These are phyloP conservation scores for Parastagonospora nodorum DNA, from an alignment of 2,329 filamentous ascomycete species.

Conservation along the genomic window DNA sequence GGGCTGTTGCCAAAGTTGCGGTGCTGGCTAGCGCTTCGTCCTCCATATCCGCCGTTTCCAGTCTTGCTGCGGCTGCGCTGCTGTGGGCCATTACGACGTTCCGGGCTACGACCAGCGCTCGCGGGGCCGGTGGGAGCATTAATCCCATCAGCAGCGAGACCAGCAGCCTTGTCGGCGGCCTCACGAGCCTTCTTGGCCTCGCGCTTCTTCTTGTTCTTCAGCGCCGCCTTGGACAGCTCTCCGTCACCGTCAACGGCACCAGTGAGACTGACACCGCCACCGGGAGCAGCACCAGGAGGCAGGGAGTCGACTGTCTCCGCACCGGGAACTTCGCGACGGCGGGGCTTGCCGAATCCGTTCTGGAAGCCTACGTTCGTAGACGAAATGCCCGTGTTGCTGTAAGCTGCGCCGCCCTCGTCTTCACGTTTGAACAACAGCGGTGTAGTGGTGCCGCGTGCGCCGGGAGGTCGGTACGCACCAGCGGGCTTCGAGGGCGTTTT, in stretches of 20 bases:
- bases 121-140: conserved; percentile 32
- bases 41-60: conserved; percentile 28
- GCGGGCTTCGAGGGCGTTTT: conserved; percentile 97
- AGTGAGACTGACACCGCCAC: conserved; percentile 68
- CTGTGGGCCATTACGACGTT: conserved; percentile 63
- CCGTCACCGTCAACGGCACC: conserved; percentile 71
- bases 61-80: conserved; percentile 57
- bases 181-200: conserved; percentile 91
- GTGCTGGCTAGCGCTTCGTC: conserved; percentile 39
- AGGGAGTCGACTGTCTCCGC: conserved; percentile 72
- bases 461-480: conserved; percentile 94
- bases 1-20: conserved; percentile 40
- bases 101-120: conserved; percentile 62
- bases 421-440: conserved; percentile 96
- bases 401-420: conserved; percentile 91
- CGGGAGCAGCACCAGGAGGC: conserved; percentile 71
- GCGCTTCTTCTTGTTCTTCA: conserved; percentile 99
- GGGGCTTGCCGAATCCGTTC: conserved; percentile 79
- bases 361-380: conserved; percentile 59
- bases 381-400: conserved; percentile 77
- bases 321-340: conserved; percentile 81
- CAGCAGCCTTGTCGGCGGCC: conserved; percentile 60
- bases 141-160: conserved; percentile 37
- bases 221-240: conserved; percentile 77
- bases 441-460: conserved; percentile 84